Evolutionary conservation across 108 stramenopile species (phyloP), one percentile per base, ranked within the genome.

Genomic region (Nitzschia putrida): DNA sequence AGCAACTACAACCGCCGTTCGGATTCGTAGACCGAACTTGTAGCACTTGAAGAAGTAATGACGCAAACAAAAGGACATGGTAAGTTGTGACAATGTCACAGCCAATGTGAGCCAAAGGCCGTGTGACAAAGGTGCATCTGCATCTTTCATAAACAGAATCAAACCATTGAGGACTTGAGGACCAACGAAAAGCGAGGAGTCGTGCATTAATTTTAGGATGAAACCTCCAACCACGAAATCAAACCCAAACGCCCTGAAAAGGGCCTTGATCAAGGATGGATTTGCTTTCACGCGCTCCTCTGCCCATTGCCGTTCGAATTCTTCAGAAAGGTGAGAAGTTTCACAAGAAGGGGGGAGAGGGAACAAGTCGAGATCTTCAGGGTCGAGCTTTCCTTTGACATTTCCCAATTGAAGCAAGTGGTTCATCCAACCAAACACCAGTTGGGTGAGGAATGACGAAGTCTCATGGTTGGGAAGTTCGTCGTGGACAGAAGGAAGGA

Each of bases 1-100:
- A 8, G 89, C 78, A 26, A 88, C 72, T 22, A 96, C 83, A 2
- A 97, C 72, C 8, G 92, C 83, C 3, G 94, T 86, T 20, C 96
- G 88, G 37, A 95, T 80, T 24, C 80, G 79, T 45, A 96, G 81
- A 7, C 97, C 98, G n/a, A 79, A 80, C 8, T 81, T 76, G 81
- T 93, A 96, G 38, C 95, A 95, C 43, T 87, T 73, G 76, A 85
- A 93, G 76, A 97, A 99, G 80, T 98, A 98, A 67, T 97, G 95
- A 26, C 95, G 85, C 24, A 97, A 79, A 29, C 86, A 84, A 53
- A 96, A 69, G 11, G 85, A 80, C 88, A 88, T 92, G 53, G 79
- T 64, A 57, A 95, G 63, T 71, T 94, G 92, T 9, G 88, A 90
- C 0, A 80, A 8, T 10, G 87, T 87, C 18, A 92, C 87, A 24